Evolutionary conservation across 352 stramenopile genomes (phyloP).

Genomic region (Albugo candida): DNA sequence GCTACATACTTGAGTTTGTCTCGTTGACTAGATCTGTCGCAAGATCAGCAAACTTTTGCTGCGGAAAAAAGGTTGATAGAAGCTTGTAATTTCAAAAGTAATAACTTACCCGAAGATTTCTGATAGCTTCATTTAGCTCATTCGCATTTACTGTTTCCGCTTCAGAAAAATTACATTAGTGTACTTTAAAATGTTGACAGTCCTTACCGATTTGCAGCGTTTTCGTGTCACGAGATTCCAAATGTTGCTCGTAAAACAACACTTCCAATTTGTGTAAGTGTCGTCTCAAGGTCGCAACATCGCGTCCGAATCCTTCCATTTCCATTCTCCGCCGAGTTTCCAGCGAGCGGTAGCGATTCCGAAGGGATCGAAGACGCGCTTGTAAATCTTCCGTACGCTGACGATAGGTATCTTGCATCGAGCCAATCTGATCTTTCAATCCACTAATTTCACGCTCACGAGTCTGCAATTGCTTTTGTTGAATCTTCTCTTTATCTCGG

Average conservation of each 20-base stretch:
- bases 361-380: slow-evolving; percentile 34
- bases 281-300: slow-evolving; percentile 33
- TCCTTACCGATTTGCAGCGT: slow-evolving; percentile 18
- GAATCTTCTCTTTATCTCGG: slow-evolving; percentile 19
- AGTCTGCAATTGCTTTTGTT: slow-evolving; percentile 19
- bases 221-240: slow-evolving; percentile 26
- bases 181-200: background rate
- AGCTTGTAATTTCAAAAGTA: no score
- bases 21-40: slow-evolving; percentile 26
- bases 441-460: slow-evolving; percentile 48
- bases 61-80: background rate
- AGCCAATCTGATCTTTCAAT: slow-evolving; percentile 55
- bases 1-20: background rate
- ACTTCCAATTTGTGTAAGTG: slow-evolving; percentile 56
- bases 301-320: slow-evolving; percentile 65
- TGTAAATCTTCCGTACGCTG: slow-evolving; percentile 54
- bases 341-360: slow-evolving; percentile 31
- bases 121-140: slow-evolving; percentile 42
- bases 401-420: slow-evolving; percentile 44
- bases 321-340: slow-evolving; percentile 58
- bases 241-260: slow-evolving; percentile 30
- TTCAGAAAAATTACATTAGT: background rate
- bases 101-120: slow-evolving; percentile 9
- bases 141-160: slow-evolving; percentile 23
- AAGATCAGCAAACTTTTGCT: slow-evolving; percentile 41